Evolutionary conservation across 2,329 filamentous ascomycete genomes (phyloP), one percentile per base, ranked within the genome.

Genomic region (Fusarium gaditjirri): DNA sequence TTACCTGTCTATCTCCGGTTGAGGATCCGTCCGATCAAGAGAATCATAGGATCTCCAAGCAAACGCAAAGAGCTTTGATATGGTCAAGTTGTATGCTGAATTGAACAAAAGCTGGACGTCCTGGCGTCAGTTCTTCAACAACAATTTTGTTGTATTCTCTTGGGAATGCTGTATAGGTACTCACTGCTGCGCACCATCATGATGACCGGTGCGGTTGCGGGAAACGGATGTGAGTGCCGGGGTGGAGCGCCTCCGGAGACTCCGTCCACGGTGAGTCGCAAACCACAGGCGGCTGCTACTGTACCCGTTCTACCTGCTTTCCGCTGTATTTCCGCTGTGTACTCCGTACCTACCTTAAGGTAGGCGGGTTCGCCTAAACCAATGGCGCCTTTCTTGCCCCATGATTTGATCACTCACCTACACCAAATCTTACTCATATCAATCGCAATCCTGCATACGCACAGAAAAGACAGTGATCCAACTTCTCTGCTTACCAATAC

Each of bases 401-500:
- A 50, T 67, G 64, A 68, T 71, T 46, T 62, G 31, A 42, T 31
- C 64, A 66, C 43, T 38, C 60, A 67, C 43, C 44, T 47, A 25
- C 49, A 25, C 25, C 54, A 41, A 63, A 63, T 43, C 55, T 62
- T 42, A 42, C 29, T 60, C 50, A 68, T 56, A 71, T 74, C 63
- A 61, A 70, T 60, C 66, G 50, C 55, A 73, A 58, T 11, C 46
- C 29, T 46, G 27, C 43, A 43, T 29, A 13, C 9, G 3, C 59
- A 54, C 52, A 70, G 16, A 36, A 49, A 62, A 47, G 41, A 41
- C 38, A 68, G n/a, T 41, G 23, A 52, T 44, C 25, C 35, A 53
- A 36, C 57, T 47, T 23, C 27, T 47, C 38, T 74, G 73, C 70
- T 75, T 76, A 76, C 66, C 62, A 73, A 76, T 73, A 33, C 38